Conservation (phyloP, 768 basidiomycete species). For the Amanita brunnescens region DNA sequence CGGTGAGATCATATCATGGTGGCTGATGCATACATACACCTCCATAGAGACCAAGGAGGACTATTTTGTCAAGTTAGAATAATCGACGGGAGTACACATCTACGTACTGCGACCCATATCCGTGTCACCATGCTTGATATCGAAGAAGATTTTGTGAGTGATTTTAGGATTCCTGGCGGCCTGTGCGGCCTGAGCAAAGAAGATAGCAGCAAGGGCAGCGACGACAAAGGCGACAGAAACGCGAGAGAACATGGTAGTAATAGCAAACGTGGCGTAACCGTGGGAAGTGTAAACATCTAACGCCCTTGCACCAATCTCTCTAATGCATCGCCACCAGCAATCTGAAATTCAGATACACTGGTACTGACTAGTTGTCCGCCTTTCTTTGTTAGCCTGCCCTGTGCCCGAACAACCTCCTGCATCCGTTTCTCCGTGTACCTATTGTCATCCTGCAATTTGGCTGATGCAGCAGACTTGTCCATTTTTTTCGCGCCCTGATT, state of each 20-base stretch:
- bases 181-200: constrained; percentile 65
- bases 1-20: neutral
- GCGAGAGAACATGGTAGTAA: constrained; percentile 48
- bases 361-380: constrained; percentile 66
- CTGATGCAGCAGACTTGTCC: constrained; percentile 9
- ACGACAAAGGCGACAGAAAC: constrained; percentile 53
- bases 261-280: constrained; percentile 20
- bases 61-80: constrained; percentile 25
- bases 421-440: constrained; percentile 63
- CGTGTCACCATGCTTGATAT: constrained; percentile 88
- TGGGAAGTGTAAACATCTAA: neutral
- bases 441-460: constrained; percentile 15
- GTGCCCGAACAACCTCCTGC: constrained; percentile 75
- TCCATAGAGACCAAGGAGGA: constrained; percentile 85
- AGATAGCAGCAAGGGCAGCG: constrained; percentile 56
- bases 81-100: constrained; percentile 1
- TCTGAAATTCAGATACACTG: constrained; percentile 71
- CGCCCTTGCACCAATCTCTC: constrained; percentile 45
- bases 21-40: constrained; percentile 40
- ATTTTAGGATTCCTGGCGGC: constrained; percentile 84
- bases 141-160: constrained; percentile 91
- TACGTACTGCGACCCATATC: constrained; percentile 69
- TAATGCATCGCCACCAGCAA: constrained; percentile 53
- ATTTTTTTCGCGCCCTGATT: constrained; percentile 14
- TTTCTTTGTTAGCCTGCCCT: constrained; percentile 75